These are phyloP conservation scores for Knoxdaviesia capensis DNA, from an alignment of 2,329 filamentous ascomycete genomes.

Conservation along the genomic window DNA sequence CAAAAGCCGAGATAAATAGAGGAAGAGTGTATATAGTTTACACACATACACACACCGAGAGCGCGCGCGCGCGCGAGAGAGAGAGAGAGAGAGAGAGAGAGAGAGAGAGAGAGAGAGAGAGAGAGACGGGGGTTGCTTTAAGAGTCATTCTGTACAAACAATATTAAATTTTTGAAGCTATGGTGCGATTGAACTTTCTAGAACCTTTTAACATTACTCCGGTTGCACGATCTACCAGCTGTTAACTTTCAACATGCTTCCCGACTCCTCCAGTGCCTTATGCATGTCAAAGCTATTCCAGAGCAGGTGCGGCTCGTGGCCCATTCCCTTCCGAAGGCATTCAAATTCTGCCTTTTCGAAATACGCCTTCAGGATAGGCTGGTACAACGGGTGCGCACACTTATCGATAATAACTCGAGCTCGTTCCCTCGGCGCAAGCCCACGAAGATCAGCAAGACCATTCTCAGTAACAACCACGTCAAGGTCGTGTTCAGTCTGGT, in stretches of 20 bases:
- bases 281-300: conserved; percentile 84
- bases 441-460: conserved; percentile 70
- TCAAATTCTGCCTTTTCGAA: conserved; percentile 73
- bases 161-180: no score
- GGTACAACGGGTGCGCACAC: conserved; percentile 71
- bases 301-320: conserved; percentile 73
- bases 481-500: conserved; percentile 84
- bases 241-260: conserved; percentile 66
- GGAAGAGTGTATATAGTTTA: no score
- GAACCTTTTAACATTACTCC: not conserved
- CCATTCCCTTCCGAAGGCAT: conserved; percentile 71
- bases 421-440: conserved; percentile 59
- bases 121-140: no score
- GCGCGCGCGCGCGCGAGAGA: no score
- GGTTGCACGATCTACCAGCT: conserved; percentile 26
- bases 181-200: not conserved
- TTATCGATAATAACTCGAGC: conserved; percentile 73
- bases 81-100: no score
- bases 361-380: conserved; percentile 64
- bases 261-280: conserved; percentile 59
- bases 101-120: no score
- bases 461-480: conserved; percentile 64
- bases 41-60: no score
- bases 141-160: no score
- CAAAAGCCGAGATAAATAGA: no score